A percentile compares a stretch with the other conserved stretches of the same genome.
phyloP scores from a whole-genome alignment of 306 rosid species.

The Fagus sylvatica region DNA sequence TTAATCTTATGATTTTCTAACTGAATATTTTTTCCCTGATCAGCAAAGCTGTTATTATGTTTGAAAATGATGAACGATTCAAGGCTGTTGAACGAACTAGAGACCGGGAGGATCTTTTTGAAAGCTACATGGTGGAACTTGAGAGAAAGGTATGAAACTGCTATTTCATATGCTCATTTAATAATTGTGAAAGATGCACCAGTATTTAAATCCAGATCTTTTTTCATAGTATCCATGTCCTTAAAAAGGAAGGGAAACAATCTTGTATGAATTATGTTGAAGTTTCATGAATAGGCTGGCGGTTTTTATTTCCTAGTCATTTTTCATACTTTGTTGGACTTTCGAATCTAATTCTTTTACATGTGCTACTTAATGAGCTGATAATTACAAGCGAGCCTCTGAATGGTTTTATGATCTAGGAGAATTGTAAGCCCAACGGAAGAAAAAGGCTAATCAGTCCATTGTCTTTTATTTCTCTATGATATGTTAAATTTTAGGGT shows the following conservation, averaged over 20 bases:
- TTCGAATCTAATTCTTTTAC: background rate
- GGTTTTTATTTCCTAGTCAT: background rate
- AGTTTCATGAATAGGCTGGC: background rate
- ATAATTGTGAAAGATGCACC: slow-evolving; percentile 12
- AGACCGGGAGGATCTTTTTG: slow-evolving; percentile 93
- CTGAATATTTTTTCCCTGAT: slow-evolving; percentile 33
- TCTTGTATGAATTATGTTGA: background rate
- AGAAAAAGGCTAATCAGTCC: too few relatives aligned
- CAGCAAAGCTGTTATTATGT: slow-evolving; percentile 91
- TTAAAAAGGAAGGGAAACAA: background rate
- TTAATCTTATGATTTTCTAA: slow-evolving; percentile 30
- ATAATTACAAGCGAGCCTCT: background rate
- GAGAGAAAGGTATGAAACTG: slow-evolving; percentile 77
- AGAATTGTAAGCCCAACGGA: too few relatives aligned
- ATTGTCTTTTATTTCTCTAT: too few relatives aligned
- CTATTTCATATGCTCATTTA: slow-evolving; percentile 7
- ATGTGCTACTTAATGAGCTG: background rate
- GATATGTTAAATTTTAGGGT: too few relatives aligned
- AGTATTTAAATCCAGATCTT: slow-evolving; percentile 24
- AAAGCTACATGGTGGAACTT: slow-evolving; percentile 95
- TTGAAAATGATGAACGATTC: slow-evolving; percentile 92
- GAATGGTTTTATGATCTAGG: background rate
- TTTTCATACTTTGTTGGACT: background rate
- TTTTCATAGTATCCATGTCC: background rate
- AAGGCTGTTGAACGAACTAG: slow-evolving; percentile 85